These are phyloP conservation scores for Nitzschia sp. DNA, from an alignment of 108 stramenopile genomes.

Conservation along the genomic window DNA sequence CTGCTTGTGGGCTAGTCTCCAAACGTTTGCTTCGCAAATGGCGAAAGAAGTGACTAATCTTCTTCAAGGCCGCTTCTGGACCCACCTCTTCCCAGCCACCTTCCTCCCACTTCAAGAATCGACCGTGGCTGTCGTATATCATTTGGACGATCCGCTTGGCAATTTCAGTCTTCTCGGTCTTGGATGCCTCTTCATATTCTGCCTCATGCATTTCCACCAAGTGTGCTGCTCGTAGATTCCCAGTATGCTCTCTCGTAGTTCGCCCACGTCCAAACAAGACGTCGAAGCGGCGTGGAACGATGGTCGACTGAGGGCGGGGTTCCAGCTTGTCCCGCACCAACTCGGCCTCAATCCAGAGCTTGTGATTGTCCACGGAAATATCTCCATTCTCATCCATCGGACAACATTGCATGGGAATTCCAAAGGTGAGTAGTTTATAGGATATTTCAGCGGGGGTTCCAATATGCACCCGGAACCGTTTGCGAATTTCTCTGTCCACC, in stretches of 20 bases:
- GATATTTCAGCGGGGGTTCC: neutral
- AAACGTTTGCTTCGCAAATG: constrained; percentile 13
- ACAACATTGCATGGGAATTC: constrained; percentile 16
- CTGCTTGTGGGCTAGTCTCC: no score
- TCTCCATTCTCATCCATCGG: constrained; percentile 3
- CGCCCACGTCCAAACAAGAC: constrained; percentile 34
- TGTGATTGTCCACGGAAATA: constrained; percentile 15
- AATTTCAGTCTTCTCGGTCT: constrained; percentile 31
- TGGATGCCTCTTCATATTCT: constrained; percentile 30
- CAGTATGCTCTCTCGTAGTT: constrained; percentile 20
- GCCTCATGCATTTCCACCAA: constrained; percentile 25
- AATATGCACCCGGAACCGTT: constrained; percentile 21
- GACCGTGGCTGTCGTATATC: constrained; percentile 23
- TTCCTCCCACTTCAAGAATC: constrained; percentile 30
- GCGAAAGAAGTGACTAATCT: constrained; percentile 33
- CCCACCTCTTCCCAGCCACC: constrained; percentile 32
- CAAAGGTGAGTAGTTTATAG: constrained; percentile 30
- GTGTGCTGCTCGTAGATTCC: constrained; percentile 22
- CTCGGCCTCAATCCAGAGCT: constrained; percentile 20
- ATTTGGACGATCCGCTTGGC: constrained; percentile 21
- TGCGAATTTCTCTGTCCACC: constrained; percentile 6
- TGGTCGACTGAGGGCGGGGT: neutral
- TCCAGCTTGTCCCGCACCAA: constrained; percentile 5
- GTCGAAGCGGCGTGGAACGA: constrained; percentile 27
- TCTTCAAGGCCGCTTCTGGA: constrained; percentile 10